A percentile compares a stretch with the other conserved stretches of the same genome.
Evolutionary conservation across 768 basidiomycete genomes (phyloP).

Genomic region (Tricholoma flavovirens): DNA sequence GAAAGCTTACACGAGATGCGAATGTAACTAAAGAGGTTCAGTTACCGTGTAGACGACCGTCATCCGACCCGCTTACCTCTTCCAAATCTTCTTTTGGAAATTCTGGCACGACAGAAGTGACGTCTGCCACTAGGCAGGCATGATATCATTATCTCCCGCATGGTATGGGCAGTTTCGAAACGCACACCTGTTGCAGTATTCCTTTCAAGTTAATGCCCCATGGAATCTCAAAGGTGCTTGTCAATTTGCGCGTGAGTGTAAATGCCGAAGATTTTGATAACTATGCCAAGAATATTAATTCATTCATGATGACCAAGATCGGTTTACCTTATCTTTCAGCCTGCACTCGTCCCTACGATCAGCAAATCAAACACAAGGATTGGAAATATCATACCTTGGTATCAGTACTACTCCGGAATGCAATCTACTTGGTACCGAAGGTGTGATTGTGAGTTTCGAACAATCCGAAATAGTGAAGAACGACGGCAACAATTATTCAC

Average conservation of each 20-base stretch:
- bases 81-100: background rate
- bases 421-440: conserved; percentile 47
- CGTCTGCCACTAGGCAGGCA: background rate
- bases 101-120: background rate
- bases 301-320: background rate
- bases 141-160: background rate
- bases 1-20: conserved; percentile 44
- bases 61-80: background rate
- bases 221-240: conserved; percentile 32
- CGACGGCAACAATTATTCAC: conserved; percentile 41
- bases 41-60: background rate
- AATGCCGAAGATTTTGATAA: conserved; percentile 32
- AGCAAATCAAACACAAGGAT: background rate
- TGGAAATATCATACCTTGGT: conserved; percentile 14
- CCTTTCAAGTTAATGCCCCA: conserved; percentile 28
- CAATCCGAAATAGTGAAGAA: conserved; percentile 1
- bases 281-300: conserved; percentile 12
- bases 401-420: conserved; percentile 32
- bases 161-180: background rate
- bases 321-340: conserved; percentile 18
- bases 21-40: conserved; percentile 37
- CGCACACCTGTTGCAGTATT: background rate
- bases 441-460: background rate
- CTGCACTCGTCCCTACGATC: conserved; percentile 16
- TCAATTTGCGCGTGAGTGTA: conserved; percentile 36